Percentiles rank a stretch among this genome's conserved stretches.
Conservation (phyloP, 2,329 filamentous ascomycete genomes). For the Trichoderma sp. region DNA sequence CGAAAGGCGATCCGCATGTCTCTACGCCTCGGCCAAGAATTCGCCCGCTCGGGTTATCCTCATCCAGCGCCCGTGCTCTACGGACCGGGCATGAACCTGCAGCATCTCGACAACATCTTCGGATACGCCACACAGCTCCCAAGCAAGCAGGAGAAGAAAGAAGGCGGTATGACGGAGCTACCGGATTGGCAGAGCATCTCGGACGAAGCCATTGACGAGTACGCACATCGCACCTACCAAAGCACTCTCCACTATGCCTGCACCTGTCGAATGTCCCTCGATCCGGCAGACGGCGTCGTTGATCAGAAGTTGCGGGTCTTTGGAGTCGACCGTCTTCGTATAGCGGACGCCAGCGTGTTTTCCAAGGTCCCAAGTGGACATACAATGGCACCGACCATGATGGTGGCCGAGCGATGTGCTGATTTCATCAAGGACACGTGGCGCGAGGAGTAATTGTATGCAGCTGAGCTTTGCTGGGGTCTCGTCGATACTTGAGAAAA, state of each 20-base stretch:
- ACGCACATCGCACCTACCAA: neutral
- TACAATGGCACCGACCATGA: slow-evolving; percentile 6
- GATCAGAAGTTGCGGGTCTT: neutral
- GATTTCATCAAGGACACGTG: slow-evolving; percentile 8
- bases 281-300: neutral
- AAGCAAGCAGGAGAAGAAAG: neutral
- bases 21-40: neutral
- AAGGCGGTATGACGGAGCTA: neutral
- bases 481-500: no score
- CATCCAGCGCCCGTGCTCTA: neutral
- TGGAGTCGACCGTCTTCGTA: neutral
- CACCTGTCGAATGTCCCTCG: slow-evolving; percentile 2
- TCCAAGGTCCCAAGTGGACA: slow-evolving; percentile 1
- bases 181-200: neutral
- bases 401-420: slow-evolving; percentile 9
- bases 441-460: neutral
- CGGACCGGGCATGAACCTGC: neutral
- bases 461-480: no score
- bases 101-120: neutral
- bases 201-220: neutral
- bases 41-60: neutral
- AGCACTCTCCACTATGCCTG: neutral
- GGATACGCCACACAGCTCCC: neutral
- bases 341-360: slow-evolving; percentile 1
- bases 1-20: neutral